These are phyloP conservation scores for Cordyceps farinosa DNA, from an alignment of 2,329 filamentous ascomycete genomes.

Conservation along the genomic window DNA sequence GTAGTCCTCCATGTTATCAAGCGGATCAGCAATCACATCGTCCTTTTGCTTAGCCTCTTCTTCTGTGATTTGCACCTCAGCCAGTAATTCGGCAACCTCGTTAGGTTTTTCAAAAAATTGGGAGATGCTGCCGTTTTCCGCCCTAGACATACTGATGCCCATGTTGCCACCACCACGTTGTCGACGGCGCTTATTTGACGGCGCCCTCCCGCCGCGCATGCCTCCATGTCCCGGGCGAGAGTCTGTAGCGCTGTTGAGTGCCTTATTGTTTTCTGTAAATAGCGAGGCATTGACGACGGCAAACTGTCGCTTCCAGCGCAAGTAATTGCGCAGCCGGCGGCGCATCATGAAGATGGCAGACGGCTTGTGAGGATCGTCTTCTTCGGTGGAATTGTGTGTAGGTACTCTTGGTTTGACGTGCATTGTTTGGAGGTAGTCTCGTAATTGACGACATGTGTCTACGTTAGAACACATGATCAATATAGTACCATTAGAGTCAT, in stretches of 20 bases:
- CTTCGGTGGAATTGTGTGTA: slow-evolving; percentile 35
- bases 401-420: slow-evolving; percentile 60
- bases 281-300: slow-evolving; percentile 76
- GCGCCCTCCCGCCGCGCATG: slow-evolving; percentile 57
- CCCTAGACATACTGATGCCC: slow-evolving; percentile 56
- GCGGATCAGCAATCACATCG: slow-evolving; percentile 69
- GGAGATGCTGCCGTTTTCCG: slow-evolving; percentile 69
- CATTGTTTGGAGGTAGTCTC: slow-evolving; percentile 91
- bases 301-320: slow-evolving; percentile 88
- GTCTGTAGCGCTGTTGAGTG: slow-evolving; percentile 64
- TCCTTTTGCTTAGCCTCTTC: slow-evolving; percentile 71
- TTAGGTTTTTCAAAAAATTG: slow-evolving; percentile 78
- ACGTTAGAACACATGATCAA: slow-evolving; percentile 94
- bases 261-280: slow-evolving; percentile 76
- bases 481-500: slow-evolving; percentile 87
- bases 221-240: slow-evolving; percentile 43
- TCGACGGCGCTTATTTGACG: slow-evolving; percentile 81
- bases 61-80: slow-evolving; percentile 77
- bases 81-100: slow-evolving; percentile 78
- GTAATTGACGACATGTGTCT: slow-evolving; percentile 79
- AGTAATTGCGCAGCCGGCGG: slow-evolving; percentile 77
- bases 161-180: slow-evolving; percentile 72
- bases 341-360: slow-evolving; percentile 89
- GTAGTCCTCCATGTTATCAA: slow-evolving; percentile 89
- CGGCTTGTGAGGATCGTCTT: slow-evolving; percentile 53